Percentiles rank a stretch among this genome's conserved stretches.
Conservation (phyloP, 2,329 filamentous ascomycete genomes). For the Fusarium sp. region DNA sequence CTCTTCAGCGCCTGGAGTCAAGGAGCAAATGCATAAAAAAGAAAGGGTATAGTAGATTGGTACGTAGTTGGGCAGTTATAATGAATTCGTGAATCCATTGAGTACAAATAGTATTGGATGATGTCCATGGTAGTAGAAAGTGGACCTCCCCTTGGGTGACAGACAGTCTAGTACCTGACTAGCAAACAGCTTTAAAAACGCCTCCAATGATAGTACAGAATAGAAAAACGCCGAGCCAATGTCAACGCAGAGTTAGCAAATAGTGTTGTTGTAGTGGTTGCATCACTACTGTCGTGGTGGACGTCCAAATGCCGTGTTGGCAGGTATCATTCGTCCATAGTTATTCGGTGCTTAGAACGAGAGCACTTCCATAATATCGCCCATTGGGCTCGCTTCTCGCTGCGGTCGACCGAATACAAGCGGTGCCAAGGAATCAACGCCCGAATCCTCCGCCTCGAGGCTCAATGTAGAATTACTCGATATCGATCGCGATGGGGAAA, state of each 20-base stretch:
- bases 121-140: background rate
- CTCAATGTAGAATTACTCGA: constrained; percentile 36
- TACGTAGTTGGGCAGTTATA: background rate
- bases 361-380: constrained; percentile 38
- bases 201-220: constrained; percentile 28
- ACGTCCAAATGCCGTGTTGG: background rate
- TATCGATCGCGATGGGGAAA: constrained; percentile 35
- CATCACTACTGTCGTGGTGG: background rate
- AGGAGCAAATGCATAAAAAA: background rate
- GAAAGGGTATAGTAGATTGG: constrained; percentile 5
- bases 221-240: constrained; percentile 20
- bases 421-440: constrained; percentile 26
- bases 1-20: background rate
- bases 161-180: constrained; percentile 33
- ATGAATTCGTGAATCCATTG: constrained; percentile 12
- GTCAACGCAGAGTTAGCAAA: constrained; percentile 24
- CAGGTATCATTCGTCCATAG: background rate
- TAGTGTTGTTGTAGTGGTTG: constrained; percentile 1
- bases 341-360: constrained; percentile 1
- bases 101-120: background rate
- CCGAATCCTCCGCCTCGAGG: constrained; percentile 31
- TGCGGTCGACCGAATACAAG: constrained; percentile 35
- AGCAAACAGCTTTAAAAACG: constrained; percentile 18
- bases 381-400: constrained; percentile 29
- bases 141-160: background rate